These are phyloP conservation scores for cucumber (Cucumis sativus) DNA, from an alignment of 306 rosid species.

Conservation along the genomic window Cucumber_9930_V3 NC_026657.2:8450001-8450500, in stretches of 20 bases:
- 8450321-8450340: slow-evolving; percentile 10
- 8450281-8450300: slow-evolving; percentile 24
- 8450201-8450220: slow-evolving; percentile 10
- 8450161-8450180: slow-evolving; percentile 24
- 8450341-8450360: slow-evolving; percentile 52
- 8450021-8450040: no score
- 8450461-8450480: slow-evolving; percentile 20
- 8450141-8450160: slow-evolving; percentile 28
- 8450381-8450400: slow-evolving; percentile 77
- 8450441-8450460: slow-evolving; percentile 97
- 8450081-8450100: neutral
- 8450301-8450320: neutral
- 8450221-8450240: slow-evolving; percentile 27
- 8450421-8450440: slow-evolving; percentile 84
- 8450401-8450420: slow-evolving; percentile 86
- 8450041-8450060: neutral
- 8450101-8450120: neutral
- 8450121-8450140: neutral
- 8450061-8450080: neutral
- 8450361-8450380: slow-evolving; percentile 87
- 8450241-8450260: slow-evolving; percentile 20
- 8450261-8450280: slow-evolving; percentile 29
- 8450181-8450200: slow-evolving; percentile 22
- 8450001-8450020: no score
- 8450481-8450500: neutral